Evolutionary conservation across 768 basidiomycete genomes (phyloP).

Genomic region (Rhizopogon salebrosus): DNA sequence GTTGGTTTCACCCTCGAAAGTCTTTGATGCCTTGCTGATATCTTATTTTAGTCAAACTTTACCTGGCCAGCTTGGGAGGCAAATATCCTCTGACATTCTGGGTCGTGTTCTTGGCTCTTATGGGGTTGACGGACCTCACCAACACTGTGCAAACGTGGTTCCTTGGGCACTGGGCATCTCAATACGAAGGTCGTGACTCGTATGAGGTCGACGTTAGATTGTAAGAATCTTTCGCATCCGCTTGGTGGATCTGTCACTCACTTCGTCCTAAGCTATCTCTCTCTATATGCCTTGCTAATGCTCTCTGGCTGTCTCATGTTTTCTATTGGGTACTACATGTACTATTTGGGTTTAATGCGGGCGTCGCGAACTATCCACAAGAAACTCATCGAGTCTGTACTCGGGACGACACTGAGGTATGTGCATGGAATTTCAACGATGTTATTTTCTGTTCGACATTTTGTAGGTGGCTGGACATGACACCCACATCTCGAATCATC

Average conservation of each 20-base stretch:
- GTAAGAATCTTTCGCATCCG: conserved; percentile 17
- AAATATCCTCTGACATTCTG: conserved; percentile 26
- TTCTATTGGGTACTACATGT: conserved; percentile 30
- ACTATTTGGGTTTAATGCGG: conserved; percentile 41
- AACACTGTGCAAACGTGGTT: conserved; percentile 34
- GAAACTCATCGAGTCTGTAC: conserved; percentile 44
- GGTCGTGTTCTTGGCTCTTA: conserved; percentile 14
- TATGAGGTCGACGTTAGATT: conserved; percentile 29
- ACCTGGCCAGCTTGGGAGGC: conserved; percentile 19
- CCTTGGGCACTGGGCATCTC: conserved; percentile 41
- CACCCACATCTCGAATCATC: conserved; percentile 55
- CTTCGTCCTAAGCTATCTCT: conserved; percentile 39
- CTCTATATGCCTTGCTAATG: conserved; percentile 35
- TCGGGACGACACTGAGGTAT: conserved; percentile 60
- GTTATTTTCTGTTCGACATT: conserved; percentile 27
- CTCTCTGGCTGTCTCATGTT: conserved; percentile 27
- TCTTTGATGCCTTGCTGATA: conserved; percentile 10
- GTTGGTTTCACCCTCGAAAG: conserved; percentile 19
- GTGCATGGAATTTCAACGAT: conserved; percentile 23
- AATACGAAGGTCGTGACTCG: conserved; percentile 31
- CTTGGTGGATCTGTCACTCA: background rate
- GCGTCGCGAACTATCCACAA: conserved; percentile 53
- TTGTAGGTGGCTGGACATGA: conserved; percentile 43
- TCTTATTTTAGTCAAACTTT: conserved; percentile 28
- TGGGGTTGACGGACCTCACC: conserved; percentile 17